Base-by-base conservation (phyloP, 768 basidiomycete genomes). In the Russula emetica region DNA sequence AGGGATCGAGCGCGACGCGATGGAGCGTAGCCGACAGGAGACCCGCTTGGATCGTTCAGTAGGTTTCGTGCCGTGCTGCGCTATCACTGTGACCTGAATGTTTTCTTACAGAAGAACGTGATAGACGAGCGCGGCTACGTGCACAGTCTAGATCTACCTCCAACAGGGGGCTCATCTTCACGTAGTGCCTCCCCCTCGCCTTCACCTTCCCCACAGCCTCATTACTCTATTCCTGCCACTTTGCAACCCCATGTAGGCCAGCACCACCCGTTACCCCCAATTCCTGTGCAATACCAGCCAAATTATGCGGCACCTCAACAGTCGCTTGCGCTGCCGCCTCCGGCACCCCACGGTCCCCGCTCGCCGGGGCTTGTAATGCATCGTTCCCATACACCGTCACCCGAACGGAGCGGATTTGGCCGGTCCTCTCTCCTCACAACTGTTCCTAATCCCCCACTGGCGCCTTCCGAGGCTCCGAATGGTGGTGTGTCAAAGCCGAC, bases 11-110 rank as follows among this genome's bases (percentile, higher is more conserved):
- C 76, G 83, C 24, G 80, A 82, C 68, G 81, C 83, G 2, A 82
- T 90, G 69, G 85, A 92, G 68, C 77, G 84, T 63, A 94, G 91
- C 71, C 79, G 79, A 70, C 84, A 79, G 66, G 88, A 93, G 47
- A 79, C 77, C 3, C 80, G 80, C 67, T 82, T 92, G 75, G 85
- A 86, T 72, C 77, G 83, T 59, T 79, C 79, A 70, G 93, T 94
- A 67, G 66, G 83, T 77, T 26, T 0, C 28, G 45, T 44, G 52
- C 28, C 18, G 28, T 59, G 0, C 45, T 22, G 36, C 50, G 54
- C 28, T 18, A 22, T 52, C 16, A 32, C 63, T n/a, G 28, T 44
- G 40, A 36, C 22, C 26, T 55, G 26, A 60, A 61, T 38, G 50
- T 54, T 16, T 36, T 22, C 36, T 26, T 73, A 69, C 69, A 76